phyloP scores from a whole-genome alignment of 1,284 basidiomycete genomes.

The Papiliotrema nemorosa region DNA sequence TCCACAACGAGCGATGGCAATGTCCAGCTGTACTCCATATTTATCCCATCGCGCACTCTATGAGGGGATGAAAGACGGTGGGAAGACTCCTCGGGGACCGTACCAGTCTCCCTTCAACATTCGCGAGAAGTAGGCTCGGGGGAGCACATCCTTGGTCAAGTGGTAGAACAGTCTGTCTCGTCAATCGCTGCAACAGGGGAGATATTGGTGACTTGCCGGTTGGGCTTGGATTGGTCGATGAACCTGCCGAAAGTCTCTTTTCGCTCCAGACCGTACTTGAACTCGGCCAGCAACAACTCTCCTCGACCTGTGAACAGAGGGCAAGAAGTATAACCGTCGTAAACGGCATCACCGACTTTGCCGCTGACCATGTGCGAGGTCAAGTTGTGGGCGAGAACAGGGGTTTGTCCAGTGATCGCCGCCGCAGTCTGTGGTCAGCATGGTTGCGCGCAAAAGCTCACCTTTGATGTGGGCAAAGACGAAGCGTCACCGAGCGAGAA shows the following conservation, averaged over 20 bases:
- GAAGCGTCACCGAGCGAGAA: slow-evolving; percentile 89
- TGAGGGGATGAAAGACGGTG: slow-evolving; percentile 29
- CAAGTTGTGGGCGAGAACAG: slow-evolving; percentile 88
- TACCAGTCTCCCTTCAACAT: slow-evolving; percentile 63
- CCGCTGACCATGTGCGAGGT: slow-evolving; percentile 70
- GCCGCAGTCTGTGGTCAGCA: slow-evolving; percentile 64
- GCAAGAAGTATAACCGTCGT: slow-evolving; percentile 69
- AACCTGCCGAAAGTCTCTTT: slow-evolving; percentile 76
- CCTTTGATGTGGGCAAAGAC: slow-evolving; percentile 84
- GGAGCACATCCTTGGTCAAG: slow-evolving; percentile 87
- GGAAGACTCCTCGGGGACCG: slow-evolving; percentile 45
- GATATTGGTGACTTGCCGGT: slow-evolving; percentile 23
- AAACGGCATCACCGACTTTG: slow-evolving; percentile 61
- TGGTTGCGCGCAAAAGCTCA: slow-evolving; percentile 10
- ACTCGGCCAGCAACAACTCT: slow-evolving; percentile 81
- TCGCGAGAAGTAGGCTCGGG: slow-evolving; percentile 78
- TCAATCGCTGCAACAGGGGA: neutral
- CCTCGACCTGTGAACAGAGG: slow-evolving; percentile 48
- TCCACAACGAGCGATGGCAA: no score
- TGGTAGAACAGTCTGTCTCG: slow-evolving; percentile 71
- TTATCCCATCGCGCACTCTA: neutral
- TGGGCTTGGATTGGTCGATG: slow-evolving; percentile 64
- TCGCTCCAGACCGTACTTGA: slow-evolving; percentile 73
- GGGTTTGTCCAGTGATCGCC: slow-evolving; percentile 85
- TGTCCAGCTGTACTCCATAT: no score